Base-by-base conservation (phyloP, 2,329 filamentous ascomycete species). In the Thermoascus crustaceus region DNA sequence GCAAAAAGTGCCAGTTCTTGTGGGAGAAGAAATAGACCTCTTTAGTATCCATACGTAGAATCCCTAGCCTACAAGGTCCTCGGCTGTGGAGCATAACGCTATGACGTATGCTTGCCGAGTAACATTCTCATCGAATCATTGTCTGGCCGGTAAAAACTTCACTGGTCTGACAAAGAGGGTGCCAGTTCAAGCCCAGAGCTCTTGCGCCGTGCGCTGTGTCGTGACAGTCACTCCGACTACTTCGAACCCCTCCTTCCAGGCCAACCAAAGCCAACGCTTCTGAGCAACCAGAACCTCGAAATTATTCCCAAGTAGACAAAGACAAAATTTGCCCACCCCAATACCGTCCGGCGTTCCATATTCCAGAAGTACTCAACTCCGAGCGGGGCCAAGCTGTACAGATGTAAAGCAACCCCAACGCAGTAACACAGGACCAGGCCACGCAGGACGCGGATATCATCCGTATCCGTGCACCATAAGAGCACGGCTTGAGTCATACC, bases 401-500 rank as follows among this genome's bases (percentile, higher is more conserved):
- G 61, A 57, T 88, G 84, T 3, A 83, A 84, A 21, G 86, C 55
- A 57, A 89, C 84, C n/a, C 81, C 84, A 10, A 88, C 55, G 20
- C 88, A 68, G 39, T 88, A 63, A 23, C 73, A 78, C 30, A 80
- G 61, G 4, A 88, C 64, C 17, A 88, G 67, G 1, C 74, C 68
- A 45, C 66, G 70, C 84, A 84, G 89, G 38, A 89, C 82, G 16
- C 68, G 67, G 21, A 80, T 52, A 61, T 87, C 78, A 32, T 66
- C 64, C 5, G 83, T 78, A 32, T 66, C 64, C 5, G 83, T 85
- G 10, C 74, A 69, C 26, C 85, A 78, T 44, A 89, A 69, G 8
- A 89, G 78, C 16, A 86, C 61, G 2, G 81, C 82, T 62, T 91
- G 83, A 62, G 82, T 85, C 50, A 89, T 61, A 37, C 81, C 76